These are phyloP conservation scores for Trypanosoma melophagium DNA, from an alignment of 208 protist species.

Conservation along the genomic window DNA sequence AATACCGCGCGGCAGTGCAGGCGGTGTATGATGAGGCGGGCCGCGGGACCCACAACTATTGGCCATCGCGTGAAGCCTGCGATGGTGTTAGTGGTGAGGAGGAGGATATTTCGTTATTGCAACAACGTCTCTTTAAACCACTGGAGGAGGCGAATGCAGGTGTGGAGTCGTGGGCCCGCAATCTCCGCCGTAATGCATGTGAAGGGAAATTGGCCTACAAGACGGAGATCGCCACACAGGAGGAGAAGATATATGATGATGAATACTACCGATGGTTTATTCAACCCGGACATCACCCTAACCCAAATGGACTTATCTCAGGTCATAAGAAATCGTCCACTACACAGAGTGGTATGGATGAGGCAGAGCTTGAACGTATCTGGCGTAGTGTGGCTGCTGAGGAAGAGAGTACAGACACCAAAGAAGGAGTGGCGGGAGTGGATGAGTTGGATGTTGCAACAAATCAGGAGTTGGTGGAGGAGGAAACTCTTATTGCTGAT, in stretches of 20 bases:
- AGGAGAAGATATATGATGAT: conserved; percentile 92
- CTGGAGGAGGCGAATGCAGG: conserved; percentile 50
- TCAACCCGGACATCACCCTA: conserved; percentile 84
- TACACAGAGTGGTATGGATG: conserved; percentile 25
- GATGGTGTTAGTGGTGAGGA: conserved; percentile 49
- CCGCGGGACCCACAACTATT: conserved; percentile 73
- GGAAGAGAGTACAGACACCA: conserved; percentile 41
- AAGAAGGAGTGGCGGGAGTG: conserved; percentile 38
- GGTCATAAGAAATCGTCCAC: conserved; percentile 30
- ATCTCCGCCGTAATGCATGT: conserved; percentile 64
- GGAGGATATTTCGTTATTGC: conserved; percentile 51
- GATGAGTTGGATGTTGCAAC: conserved; percentile 35
- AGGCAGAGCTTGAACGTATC: conserved; percentile 59
- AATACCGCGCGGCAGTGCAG: conserved; percentile 82
- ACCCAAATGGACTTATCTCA: conserved; percentile 75
- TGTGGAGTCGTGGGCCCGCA: conserved; percentile 80
- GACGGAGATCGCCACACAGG: conserved; percentile 80
- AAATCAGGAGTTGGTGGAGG: conserved; percentile 27
- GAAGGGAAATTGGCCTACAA: conserved; percentile 68
- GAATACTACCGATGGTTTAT: conserved; percentile 94
- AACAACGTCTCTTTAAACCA: conserved; percentile 72
- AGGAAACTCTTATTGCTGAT: conserved; percentile 28
- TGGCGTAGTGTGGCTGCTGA: conserved; percentile 24
- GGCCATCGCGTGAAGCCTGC: conserved; percentile 65
- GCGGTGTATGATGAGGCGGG: conserved; percentile 76